Evolutionary conservation across 1,284 basidiomycete genomes (phyloP).

Genomic region (Malassezia japonica): DNA sequence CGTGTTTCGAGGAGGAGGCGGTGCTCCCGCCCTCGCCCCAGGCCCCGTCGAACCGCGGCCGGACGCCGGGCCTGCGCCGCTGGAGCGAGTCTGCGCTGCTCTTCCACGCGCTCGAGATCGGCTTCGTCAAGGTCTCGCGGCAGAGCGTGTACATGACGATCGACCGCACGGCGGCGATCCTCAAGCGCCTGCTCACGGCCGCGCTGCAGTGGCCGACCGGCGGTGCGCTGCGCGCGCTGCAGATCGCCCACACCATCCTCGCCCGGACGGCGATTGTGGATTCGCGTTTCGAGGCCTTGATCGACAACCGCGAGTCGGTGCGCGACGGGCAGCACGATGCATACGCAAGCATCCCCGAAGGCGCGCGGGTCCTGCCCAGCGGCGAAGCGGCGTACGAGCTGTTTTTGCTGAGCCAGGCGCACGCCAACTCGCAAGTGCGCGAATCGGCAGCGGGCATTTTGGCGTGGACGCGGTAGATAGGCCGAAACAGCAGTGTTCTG

Average conservation of each 20-base stretch:
- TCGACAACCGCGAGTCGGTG: constrained; percentile 74
- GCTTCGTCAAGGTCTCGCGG: constrained; percentile 57
- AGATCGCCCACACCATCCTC: constrained; percentile 64
- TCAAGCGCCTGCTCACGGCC: constrained; percentile 73
- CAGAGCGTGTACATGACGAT: constrained; percentile 55
- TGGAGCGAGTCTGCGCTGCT: constrained; percentile 57
- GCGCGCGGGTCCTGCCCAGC: constrained; percentile 17
- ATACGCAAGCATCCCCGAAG: constrained; percentile 11
- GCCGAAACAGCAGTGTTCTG: background rate
- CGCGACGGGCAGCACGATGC: constrained; percentile 19
- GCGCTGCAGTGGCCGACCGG: constrained; percentile 68
- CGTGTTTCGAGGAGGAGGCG: constrained; percentile 51
- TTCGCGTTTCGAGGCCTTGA: constrained; percentile 66
- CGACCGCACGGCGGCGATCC: constrained; percentile 76
- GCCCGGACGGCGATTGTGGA: constrained; percentile 55
- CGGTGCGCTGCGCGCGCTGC: constrained; percentile 60
- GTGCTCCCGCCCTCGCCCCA: background rate
- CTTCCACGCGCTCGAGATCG: constrained; percentile 70
- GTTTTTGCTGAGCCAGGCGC: constrained; percentile 4
- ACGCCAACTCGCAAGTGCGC: constrained; percentile 19
- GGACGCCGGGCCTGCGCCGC: constrained; percentile 20
- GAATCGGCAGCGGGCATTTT: constrained; percentile 12
- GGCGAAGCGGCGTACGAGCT: constrained; percentile 20
- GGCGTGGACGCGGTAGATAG: constrained; percentile 3
- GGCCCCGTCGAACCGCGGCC: constrained; percentile 7